Evolutionary conservation across 176 grass and related monocot genomes (phyloP).

Genomic region (Olyra latifolia): DNA sequence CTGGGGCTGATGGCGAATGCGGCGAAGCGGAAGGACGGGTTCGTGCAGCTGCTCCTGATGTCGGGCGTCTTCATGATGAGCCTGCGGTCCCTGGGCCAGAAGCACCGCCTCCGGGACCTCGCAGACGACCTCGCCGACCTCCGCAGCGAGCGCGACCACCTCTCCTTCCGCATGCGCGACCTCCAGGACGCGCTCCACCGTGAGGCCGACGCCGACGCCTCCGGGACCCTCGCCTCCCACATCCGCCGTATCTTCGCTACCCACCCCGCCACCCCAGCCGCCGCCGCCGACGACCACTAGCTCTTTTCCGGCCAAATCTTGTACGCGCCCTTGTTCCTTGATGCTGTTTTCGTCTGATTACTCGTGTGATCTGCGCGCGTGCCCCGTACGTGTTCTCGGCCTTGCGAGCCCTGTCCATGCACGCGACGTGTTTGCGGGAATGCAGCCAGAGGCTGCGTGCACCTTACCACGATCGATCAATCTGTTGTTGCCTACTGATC

Average conservation of each 20-base stretch:
- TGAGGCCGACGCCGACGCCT: conserved; percentile 63
- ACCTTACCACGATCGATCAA: background rate
- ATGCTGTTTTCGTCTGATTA: background rate
- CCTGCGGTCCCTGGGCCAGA: conserved; percentile 74
- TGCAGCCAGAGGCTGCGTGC: conserved; percentile 2
- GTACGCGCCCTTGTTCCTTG: background rate
- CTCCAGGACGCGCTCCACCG: conserved; percentile 64
- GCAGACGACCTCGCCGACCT: conserved; percentile 64
- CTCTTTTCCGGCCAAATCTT: background rate
- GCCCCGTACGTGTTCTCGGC: fast-evolving
- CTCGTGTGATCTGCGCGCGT: background rate
- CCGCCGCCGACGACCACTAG: conserved; percentile 17
- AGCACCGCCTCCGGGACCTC: conserved; percentile 79
- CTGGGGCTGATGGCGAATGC: conserved; percentile 55
- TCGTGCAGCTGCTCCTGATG: conserved; percentile 88
- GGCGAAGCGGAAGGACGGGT: conserved; percentile 75
- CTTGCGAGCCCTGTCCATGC: background rate
- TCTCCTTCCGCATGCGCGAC: conserved; percentile 51
- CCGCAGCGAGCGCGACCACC: conserved; percentile 50
- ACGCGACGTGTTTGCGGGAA: conserved; percentile 43
- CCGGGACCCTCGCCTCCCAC: conserved; percentile 65
- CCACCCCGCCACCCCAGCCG: conserved; percentile 27
- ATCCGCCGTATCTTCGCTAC: conserved; percentile 70
- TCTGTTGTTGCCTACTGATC: background rate
- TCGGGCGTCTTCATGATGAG: conserved; percentile 83